Percentiles rank a stretch among this genome's conserved stretches.
Evolutionary conservation across 2,329 filamentous ascomycete species (phyloP).

Genomic region (Knufia petricola): DNA sequence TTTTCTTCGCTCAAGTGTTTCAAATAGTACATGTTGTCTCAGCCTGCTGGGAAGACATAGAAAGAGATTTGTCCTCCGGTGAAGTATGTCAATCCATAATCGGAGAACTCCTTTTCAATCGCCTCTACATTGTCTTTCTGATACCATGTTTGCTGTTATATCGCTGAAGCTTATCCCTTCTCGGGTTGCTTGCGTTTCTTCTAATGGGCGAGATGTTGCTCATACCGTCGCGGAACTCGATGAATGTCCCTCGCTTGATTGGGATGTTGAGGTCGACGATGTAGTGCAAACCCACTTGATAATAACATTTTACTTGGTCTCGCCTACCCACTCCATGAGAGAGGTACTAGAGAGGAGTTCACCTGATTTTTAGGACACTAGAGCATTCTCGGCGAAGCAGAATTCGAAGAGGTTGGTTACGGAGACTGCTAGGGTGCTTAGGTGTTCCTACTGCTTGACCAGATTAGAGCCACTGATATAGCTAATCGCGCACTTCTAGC

Average conservation of each 20-base stretch:
- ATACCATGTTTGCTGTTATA: conserved; percentile 72
- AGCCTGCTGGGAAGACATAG: conserved; percentile 90
- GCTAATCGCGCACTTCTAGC: not conserved
- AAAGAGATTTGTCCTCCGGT: conserved; percentile 98
- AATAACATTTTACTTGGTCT: conserved; percentile 59
- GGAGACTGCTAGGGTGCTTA: conserved; percentile 57
- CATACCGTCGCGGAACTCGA: conserved; percentile 59
- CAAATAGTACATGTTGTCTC: conserved; percentile 98
- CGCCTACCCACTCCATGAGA: conserved; percentile 89
- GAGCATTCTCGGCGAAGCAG: conserved; percentile 90
- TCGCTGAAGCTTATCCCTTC: conserved; percentile 71
- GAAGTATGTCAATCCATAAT: conserved; percentile 80
- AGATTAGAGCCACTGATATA: conserved; percentile 79
- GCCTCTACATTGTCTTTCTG: conserved; percentile 65
- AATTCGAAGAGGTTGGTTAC: conserved; percentile 91
- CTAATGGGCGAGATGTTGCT: conserved; percentile 56
- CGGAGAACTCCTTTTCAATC: conserved; percentile 70
- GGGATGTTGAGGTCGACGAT: conserved; percentile 53
- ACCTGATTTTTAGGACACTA: conserved; percentile 81
- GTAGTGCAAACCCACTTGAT: conserved; percentile 51
- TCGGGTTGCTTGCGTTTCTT: conserved; percentile 70
- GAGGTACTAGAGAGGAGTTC: conserved; percentile 63
- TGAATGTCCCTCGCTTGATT: conserved; percentile 55
- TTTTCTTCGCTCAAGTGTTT: conserved; percentile 76
- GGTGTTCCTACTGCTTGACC: conserved; percentile 89